Evolutionary conservation across 2,329 filamentous ascomycete species (phyloP).

Genomic region (Calonectria hongkongensis): DNA sequence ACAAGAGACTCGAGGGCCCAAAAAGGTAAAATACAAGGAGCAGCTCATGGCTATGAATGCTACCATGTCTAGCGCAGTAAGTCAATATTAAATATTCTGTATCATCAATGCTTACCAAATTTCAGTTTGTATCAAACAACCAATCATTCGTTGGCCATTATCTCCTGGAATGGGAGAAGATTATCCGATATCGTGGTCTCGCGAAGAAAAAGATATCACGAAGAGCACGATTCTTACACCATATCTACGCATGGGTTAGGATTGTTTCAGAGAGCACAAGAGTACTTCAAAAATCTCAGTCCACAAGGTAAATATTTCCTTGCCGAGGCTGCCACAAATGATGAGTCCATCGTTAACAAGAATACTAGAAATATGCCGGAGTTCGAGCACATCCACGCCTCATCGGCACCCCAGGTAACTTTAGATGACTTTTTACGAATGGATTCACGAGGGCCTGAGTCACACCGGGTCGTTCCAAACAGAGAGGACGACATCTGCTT

Average conservation of each 20-base stretch:
- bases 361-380: background rate
- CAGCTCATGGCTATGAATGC: conserved; percentile 16
- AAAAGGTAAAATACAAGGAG: conserved; percentile 9
- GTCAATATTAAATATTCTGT: background rate
- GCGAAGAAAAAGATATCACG: background rate
- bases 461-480: too few relatives aligned
- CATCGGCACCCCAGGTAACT: background rate
- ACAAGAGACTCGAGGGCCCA: background rate
- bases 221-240: background rate
- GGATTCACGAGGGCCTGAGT: background rate
- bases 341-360: background rate
- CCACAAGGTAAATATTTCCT: background rate
- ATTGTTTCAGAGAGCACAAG: conserved; percentile 16
- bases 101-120: background rate
- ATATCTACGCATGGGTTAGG: conserved; percentile 10
- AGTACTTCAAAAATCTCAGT: background rate
- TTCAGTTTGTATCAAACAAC: background rate
- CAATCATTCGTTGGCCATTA: background rate
- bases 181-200: conserved; percentile 4
- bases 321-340: background rate
- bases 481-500: background rate
- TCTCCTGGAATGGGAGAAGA: conserved; percentile 1
- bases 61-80: background rate
- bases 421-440: conserved; percentile 6
- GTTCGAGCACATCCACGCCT: background rate